Evolutionary conservation across 495 filamentous ascomycete species (phyloP), one percentile per base, ranked within the genome.

Genomic region (Podospora didyma): DNA sequence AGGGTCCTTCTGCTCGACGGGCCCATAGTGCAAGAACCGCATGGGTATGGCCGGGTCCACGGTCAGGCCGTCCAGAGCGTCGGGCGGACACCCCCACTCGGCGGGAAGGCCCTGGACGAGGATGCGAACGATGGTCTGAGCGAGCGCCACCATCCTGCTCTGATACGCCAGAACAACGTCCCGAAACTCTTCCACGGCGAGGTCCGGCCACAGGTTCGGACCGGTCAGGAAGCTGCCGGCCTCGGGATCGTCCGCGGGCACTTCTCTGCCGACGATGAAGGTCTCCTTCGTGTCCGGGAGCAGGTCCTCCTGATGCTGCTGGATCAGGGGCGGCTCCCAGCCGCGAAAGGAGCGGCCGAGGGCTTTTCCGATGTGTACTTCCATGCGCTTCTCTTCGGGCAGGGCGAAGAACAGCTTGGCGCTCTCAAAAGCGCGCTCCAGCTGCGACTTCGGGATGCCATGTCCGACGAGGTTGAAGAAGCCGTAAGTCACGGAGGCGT

Each of bases 381-480:
- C n/a, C n/a, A n/a, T n/a, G n/a, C n/a, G n/a, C 57, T 75, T 75
- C 52, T 70, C 62, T 44, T 75, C 73, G 16, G 59, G 44, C 11
- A 71, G 65, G 49, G 73, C 35, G 39, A 49, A 58, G 51, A 75
- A 75, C 11, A 75, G 52, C 7, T 26, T 63, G 12, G 60, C 57
- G 10, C 58, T 54, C 49, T 54, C 47, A 19, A 61, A 17, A 17
- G 75, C 26, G 19, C 74, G 21, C 0, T 49, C 51, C 6, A 60
- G 46, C 44, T 72, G 70, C 23, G 41, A 5, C 1, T 28, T 51
- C 24, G 72, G 67, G 1, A 82, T 66, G 46, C 74, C 72, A 53
- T 82, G 79, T 59, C 73, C 73, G 7, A 59, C 73, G 50, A 77
- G 68, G 55, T 79, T 76, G 62, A 82, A 78, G 59, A 80, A 82